Base-by-base conservation (phyloP, 2,329 filamentous ascomycete genomes). In the Monosporascus cannonballus region DNA sequence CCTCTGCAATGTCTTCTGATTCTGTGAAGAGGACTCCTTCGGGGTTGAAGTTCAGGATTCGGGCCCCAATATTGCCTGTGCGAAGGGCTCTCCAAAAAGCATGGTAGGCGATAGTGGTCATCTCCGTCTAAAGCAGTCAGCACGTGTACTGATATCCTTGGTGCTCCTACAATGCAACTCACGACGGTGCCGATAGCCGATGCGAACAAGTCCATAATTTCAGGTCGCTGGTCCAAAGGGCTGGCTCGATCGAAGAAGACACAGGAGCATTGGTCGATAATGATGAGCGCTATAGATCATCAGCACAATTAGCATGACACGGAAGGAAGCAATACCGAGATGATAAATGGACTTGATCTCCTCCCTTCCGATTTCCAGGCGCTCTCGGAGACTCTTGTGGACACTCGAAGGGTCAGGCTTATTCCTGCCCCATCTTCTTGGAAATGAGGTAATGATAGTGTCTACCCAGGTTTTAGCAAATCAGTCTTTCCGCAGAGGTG, bases 371-470 rank as follows among this genome's bases (percentile, higher is more conserved):
- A 56, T 24, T 3, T 49, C 38, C 24, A 56, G 54, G n/a, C 62
- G 58, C n/a, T 59, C 64, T 25, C 69, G 64, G 20, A 69, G 61
- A 2, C 64, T 64, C 51, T 70, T 67, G 53, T 73, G 67, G 2
- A 71, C 65, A 4, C 62, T 68, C 1, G 68, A 70, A 1, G 63
- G 58, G 47, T 73, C 69, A 8, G 64, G 67, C 14, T 72, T 70
- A 45, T 68, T 69, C 14, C 64, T 59, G 6, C 67, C 69, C 68
- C 69, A 73, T 44, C 71, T 58, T 34, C 69, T 62, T 2, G 71
- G 69, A 49, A 72, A 72, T n/a, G 62, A 66, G 0, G 70, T 67
- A n/a, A 72, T 65, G 37, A 73, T 67, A 2, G 69, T 71, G 42
- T 71, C 67, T 71, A 20, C 11, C 14, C 15, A 48, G 11, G 4